Evolutionary conservation across 2,329 filamentous ascomycete species (phyloP).

Genomic region (Alternaria infectoria): DNA sequence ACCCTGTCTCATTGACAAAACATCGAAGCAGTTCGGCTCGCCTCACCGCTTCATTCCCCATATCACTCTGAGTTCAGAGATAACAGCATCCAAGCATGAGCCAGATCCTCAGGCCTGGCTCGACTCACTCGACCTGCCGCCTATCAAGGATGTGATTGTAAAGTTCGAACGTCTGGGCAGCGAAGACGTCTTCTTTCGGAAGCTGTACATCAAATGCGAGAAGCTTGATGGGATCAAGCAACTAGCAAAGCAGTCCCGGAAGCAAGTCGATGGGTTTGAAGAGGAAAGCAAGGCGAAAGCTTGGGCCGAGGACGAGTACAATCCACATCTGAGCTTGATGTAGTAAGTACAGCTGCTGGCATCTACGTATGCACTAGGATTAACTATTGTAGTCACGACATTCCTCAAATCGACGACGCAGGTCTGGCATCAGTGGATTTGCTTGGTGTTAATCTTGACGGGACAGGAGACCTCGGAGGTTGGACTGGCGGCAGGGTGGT

Average conservation of each 20-base stretch:
- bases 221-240: constrained; percentile 35
- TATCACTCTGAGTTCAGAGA: constrained; percentile 51
- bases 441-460: constrained; percentile 31
- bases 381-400: constrained; percentile 30
- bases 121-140: constrained; percentile 34
- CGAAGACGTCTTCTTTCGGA: constrained; percentile 48
- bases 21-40: constrained; percentile 45
- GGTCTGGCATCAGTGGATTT: constrained; percentile 31
- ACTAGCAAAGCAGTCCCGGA: constrained; percentile 38
- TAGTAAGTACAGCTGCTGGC: constrained; percentile 44
- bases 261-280: constrained; percentile 30
- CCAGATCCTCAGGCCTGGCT: constrained; percentile 49
- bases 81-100: constrained; percentile 30
- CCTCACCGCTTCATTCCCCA: constrained; percentile 50
- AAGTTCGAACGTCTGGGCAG: constrained; percentile 40
- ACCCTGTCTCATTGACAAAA: constrained; percentile 43
- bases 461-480: constrained; percentile 27
- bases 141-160: constrained; percentile 25
- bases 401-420: constrained; percentile 26
- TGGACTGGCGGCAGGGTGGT: constrained; percentile 49
- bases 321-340: constrained; percentile 51
- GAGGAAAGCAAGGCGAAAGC: constrained; percentile 27
- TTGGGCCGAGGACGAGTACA: constrained; percentile 44
- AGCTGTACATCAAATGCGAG: constrained; percentile 47
- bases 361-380: constrained; percentile 13